Evolutionary conservation across 495 filamentous ascomycete genomes (phyloP), one percentile per base, ranked within the genome.

Genomic region (Penicillium herquei): DNA sequence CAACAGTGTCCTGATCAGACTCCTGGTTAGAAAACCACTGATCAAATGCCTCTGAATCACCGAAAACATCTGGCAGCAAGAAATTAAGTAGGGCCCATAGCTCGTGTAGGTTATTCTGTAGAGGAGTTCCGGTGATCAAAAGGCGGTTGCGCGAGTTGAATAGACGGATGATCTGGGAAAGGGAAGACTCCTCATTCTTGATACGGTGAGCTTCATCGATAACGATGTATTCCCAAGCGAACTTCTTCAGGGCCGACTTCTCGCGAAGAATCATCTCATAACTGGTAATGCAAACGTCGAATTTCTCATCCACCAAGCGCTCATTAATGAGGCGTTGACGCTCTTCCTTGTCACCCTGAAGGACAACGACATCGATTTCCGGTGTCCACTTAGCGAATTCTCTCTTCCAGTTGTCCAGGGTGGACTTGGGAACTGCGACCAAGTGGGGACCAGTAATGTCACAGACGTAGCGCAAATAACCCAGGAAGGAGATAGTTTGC

Each of bases 181-280:
- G 79, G 3, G 95, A 95, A 0, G 95, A 99, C 70, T 96, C 91
- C 70, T 99, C 95, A 70, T 99, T 99, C 75, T 99, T 99, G 78
- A 99, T 98, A 17, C 95, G 91, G 69, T 99, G 95, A 5, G 95
- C 95, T 61, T 99, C 95, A 65, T 99, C 95, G 51, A 99, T 96
- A 69, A 99, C 96, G 71, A 99, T 98, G 69, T 99, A 99, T 69
- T 99, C 94, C 95, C 95, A 99, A 0, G 95, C 91, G 66, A 98
- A 95, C 70, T 98, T 98, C 76, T 95, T 95, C 43, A 99, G 73
- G 64, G 96, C 91, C 0, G 90, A 79, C 74, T 99, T 98, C 67
- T 99, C 95, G 40, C 94, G 84, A 3, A 99, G 80, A 54, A 99
- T 88, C 90, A 96, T 95, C 68, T 96, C 91, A 70, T 96, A 96